phyloP scores from a whole-genome alignment of 495 filamentous ascomycete genomes.

The Tuber indicum region DNA sequence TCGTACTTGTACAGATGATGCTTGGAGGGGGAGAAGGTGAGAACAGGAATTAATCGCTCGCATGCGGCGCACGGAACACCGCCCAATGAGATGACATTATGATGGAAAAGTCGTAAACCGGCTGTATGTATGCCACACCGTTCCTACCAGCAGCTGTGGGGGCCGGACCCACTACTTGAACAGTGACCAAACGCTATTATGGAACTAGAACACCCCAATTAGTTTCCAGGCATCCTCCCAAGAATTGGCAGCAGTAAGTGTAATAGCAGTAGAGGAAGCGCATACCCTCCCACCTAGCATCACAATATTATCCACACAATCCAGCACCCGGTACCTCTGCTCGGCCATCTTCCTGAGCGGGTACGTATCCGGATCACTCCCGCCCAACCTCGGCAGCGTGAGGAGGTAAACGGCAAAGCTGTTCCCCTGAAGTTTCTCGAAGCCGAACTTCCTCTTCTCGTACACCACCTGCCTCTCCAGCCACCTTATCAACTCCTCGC shows the following conservation, averaged over 20 bases:
- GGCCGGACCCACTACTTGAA: conserved; percentile 12
- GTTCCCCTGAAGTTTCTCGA: conserved; percentile 33
- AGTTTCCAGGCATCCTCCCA: not conserved
- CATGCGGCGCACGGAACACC: not conserved
- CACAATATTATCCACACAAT: conserved; percentile 26
- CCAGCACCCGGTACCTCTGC: conserved; percentile 25
- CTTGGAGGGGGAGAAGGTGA: not conserved
- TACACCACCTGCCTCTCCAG: conserved; percentile 13
- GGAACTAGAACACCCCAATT: conserved; percentile 14
- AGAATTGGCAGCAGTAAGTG: not conserved
- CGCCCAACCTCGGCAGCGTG: conserved; percentile 21
- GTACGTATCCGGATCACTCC: conserved; percentile 18
- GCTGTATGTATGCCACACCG: not conserved
- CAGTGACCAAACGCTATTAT: conserved; percentile 27
- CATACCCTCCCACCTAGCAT: conserved; percentile 30
- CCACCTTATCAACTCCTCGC: conserved; percentile 23
- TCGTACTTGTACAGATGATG: not conserved
- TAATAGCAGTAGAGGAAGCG: not conserved
- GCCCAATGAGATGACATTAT: not conserved
- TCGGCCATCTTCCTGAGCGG: conserved; percentile 16
- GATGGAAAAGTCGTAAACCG: not conserved
- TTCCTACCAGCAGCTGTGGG: not conserved
- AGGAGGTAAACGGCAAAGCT: conserved; percentile 33
- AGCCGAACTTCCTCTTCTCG: conserved; percentile 18
- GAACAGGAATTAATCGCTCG: not conserved